A percentile compares a stretch with the other conserved stretches of the same genome.
phyloP scores from a whole-genome alignment of 805 yeast genomes.

The Metschnikowia cerradonensis region DNA sequence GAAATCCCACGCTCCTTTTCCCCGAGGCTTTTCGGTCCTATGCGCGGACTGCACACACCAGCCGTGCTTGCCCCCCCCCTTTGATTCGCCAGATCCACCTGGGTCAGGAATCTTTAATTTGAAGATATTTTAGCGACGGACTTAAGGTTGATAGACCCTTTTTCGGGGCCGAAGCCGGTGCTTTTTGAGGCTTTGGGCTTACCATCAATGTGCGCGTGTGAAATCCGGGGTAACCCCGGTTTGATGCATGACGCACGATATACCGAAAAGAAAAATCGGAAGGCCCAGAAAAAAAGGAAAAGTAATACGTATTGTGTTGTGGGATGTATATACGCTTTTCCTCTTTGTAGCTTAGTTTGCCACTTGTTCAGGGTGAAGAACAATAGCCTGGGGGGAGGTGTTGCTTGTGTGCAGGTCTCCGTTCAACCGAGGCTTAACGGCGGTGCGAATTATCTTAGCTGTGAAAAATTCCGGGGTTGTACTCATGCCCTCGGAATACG shows the following conservation, averaged over 20 bases:
- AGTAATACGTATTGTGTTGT: not conserved
- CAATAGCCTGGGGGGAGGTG: not conserved
- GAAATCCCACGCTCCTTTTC: conserved; percentile 11
- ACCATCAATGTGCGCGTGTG: conserved; percentile 5
- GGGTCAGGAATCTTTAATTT: too few species aligned
- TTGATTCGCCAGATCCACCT: too few species aligned
- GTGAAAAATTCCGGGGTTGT: not conserved
- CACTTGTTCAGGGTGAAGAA: not conserved
- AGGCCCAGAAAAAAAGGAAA: not conserved
- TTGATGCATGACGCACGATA: not conserved
- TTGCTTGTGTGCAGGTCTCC: not conserved
- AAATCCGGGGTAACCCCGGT: conserved; percentile 14
- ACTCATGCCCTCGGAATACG: not conserved
- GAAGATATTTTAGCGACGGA: too few species aligned
- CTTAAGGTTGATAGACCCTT: not conserved
- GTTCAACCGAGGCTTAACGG: conserved; percentile 1
- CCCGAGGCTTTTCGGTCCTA: conserved; percentile 12
- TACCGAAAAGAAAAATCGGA: not conserved
- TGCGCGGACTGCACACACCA: conserved; percentile 1
- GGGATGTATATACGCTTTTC: not conserved
- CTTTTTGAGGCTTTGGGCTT: not conserved
- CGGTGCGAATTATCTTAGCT: not conserved
- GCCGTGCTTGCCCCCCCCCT: not conserved
- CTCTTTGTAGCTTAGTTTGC: too few species aligned
- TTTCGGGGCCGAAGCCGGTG: not conserved